Evolutionary conservation across 2,329 filamentous ascomycete species (phyloP).

Genomic region (Tolypocladium ophioglossoides): DNA sequence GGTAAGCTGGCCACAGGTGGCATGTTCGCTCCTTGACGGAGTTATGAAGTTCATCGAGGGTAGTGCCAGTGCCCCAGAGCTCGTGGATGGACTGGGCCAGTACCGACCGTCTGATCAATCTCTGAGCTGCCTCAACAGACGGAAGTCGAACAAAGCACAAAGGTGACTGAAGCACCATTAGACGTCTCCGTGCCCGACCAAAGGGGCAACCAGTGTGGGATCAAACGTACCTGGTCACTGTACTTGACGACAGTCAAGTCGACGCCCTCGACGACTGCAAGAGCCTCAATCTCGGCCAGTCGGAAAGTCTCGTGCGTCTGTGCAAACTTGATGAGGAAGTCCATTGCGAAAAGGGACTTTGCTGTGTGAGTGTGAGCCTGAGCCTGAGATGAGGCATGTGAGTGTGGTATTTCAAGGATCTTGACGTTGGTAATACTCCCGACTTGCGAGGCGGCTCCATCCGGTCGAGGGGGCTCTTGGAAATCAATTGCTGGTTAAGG

Average conservation of each 20-base stretch:
- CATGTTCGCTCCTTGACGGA: constrained; percentile 49
- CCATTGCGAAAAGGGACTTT: constrained; percentile 30
- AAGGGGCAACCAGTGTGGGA: constrained; percentile 1
- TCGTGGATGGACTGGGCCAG: constrained; percentile 77
- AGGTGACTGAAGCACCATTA: constrained; percentile 53
- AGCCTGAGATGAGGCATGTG: not conserved
- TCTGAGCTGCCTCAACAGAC: constrained; percentile 51
- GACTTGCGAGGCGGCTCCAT: not conserved
- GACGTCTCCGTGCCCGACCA: not conserved
- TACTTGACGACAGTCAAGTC: constrained; percentile 68
- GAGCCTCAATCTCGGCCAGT: constrained; percentile 68
- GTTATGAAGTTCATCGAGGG: constrained; percentile 57
- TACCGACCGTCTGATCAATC: constrained; percentile 66
- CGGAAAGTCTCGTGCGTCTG: constrained; percentile 91
- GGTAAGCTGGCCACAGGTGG: constrained; percentile 58
- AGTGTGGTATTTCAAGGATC: not conserved
- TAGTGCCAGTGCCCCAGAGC: constrained; percentile 68
- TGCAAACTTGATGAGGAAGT: constrained; percentile 82
- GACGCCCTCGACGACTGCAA: constrained; percentile 59
- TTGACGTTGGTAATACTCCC: not conserved
- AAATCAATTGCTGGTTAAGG: not conserved
- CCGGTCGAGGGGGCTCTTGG: not conserved
- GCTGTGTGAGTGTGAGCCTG: not conserved
- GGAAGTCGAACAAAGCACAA: constrained; percentile 69
- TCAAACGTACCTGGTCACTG: constrained; percentile 52